Base-by-base conservation (phyloP, 257 asterid species). In the Eucommia ulmoides region DNA sequence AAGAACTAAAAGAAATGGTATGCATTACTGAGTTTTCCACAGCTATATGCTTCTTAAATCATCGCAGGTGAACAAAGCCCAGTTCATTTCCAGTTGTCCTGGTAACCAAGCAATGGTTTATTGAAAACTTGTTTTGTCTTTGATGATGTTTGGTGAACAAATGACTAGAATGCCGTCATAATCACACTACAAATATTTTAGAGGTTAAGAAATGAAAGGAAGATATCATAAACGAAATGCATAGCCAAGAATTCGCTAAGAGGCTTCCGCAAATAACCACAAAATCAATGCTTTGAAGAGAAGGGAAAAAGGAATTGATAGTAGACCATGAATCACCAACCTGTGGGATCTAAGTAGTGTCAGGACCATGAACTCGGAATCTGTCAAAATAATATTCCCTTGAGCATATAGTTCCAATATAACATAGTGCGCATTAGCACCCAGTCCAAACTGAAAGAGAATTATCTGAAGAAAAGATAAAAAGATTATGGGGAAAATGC, bases 311-410 rank as follows among this genome's bases (percentile, higher is more conserved):
- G 72, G n/a, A 60, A 33, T 19, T 2, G 42, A 14, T 29, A 33
- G 45, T 47, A 67, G 23, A 54, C 19, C 33, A 49, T 20, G 41
- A 45, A 48, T 10, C 22, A 64, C 61, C 58, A 61, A 89, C 98
- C 98, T 91, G 92, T 91, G 98, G 0, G 98, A 91, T 20, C 96
- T 86, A 56, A 91, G 76, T 59, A 91, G 96, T 55, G 98, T 91
- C 87, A 91, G 52, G 66, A 83, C 96, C 70, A 72, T 77, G 67
- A 73, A 81, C 56, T 83, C 94, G 35, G 92, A 60, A 69, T 91
- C 96, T 22, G 96, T 86, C 25, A 91, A 94, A 54, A 91, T 55
- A 71, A 91, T 77, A 66, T 91, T 91, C 58, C 98, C 98, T 81
- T 91, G 98, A 58, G 98, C 88, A 79, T 91, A 91, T 53, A 91